A percentile compares a stretch with the other conserved stretches of the same genome.
phyloP scores from a whole-genome alignment of 1,284 basidiomycete species.

The Vanrija humicola region DNA sequence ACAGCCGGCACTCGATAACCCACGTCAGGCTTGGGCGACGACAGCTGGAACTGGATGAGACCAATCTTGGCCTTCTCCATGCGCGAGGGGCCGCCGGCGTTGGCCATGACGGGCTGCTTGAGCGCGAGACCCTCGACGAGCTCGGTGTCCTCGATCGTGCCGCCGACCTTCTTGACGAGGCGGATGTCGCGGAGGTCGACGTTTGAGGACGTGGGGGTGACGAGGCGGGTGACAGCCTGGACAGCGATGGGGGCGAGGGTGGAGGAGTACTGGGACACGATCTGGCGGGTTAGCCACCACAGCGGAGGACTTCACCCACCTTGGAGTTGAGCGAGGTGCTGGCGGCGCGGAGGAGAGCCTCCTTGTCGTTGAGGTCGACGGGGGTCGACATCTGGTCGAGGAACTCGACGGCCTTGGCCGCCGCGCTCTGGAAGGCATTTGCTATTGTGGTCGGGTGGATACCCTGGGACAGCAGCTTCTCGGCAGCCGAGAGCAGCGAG shows the following conservation, averaged over 20 bases:
- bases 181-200: constrained; percentile 96
- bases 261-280: constrained; percentile 98
- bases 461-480: constrained; percentile 90
- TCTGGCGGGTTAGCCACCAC: constrained; percentile 59
- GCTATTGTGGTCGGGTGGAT: constrained; percentile 98
- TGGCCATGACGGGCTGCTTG: constrained; percentile 87
- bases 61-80: constrained; percentile 99
- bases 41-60: constrained; percentile 97
- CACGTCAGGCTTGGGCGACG: constrained; percentile 95
- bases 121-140: constrained; percentile 93
- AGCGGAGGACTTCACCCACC: too few relatives aligned
- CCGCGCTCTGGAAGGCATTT: constrained; percentile 91
- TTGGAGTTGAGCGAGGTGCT: constrained; percentile 97
- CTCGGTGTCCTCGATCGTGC: constrained; percentile 98
- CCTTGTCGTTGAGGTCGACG: constrained; percentile 84
- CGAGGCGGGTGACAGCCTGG: constrained; percentile 85
- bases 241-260: constrained; percentile 97
- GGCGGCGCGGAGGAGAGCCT: constrained; percentile 83
- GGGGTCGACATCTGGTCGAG: constrained; percentile 89
- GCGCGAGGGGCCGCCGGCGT: constrained; percentile 87
- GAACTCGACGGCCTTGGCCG: constrained; percentile 88
- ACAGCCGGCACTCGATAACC: constrained; percentile 37
- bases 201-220: constrained; percentile 79
- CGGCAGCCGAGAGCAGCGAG: constrained; percentile 85
- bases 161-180: constrained; percentile 97